phyloP scores from a whole-genome alignment of 495 filamentous ascomycete species.

The Tuber aestivum region DNA sequence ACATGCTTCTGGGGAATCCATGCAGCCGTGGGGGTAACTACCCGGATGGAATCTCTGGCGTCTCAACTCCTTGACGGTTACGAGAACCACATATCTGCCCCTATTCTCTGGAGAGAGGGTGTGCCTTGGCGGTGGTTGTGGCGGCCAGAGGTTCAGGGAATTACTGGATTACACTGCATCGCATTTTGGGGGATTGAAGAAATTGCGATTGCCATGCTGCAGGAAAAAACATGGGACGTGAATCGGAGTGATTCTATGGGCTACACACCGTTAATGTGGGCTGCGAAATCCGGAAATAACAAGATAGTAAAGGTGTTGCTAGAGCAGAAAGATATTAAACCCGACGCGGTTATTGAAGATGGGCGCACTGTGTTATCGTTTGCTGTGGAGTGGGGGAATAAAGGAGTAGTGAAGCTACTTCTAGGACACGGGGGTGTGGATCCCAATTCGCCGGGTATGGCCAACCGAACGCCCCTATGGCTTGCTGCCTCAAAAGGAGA shows the following conservation, averaged over 20 bases:
- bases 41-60: neutral
- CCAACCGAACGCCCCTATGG: too few species aligned
- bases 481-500: too few species aligned
- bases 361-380: neutral
- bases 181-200: neutral
- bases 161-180: neutral
- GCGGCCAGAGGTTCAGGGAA: neutral
- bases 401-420: neutral
- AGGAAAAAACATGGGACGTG: neutral
- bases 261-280: neutral
- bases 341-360: neutral
- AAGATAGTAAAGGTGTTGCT: neutral
- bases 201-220: too few species aligned
- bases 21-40: neutral
- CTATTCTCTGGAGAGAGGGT: neutral
- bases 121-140: neutral
- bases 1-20: neutral
- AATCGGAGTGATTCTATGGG: neutral
- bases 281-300: neutral
- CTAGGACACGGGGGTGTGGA: neutral
- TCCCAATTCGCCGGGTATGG: neutral
- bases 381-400: neutral
- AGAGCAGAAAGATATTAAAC: neutral
- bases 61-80: neutral
- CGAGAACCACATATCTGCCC: neutral